Evolutionary conservation across 345 rosid species (phyloP).

Genomic region (Gossypium longicalyx): DNA sequence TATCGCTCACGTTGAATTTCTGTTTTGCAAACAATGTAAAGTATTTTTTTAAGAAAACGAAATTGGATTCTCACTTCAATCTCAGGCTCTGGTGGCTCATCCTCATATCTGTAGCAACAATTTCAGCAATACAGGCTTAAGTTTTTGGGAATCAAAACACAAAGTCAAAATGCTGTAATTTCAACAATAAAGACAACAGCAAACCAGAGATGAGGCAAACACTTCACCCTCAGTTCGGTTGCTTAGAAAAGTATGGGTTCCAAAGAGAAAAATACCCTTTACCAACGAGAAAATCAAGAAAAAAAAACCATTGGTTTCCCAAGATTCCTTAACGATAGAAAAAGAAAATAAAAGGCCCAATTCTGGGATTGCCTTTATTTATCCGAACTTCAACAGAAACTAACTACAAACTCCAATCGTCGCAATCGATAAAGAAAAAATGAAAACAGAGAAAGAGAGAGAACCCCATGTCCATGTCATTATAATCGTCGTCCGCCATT

Average conservation of each 20-base stretch:
- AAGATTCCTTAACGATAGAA: background rate
- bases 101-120: slow-evolving; percentile 59
- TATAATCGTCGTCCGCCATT: slow-evolving; percentile 82
- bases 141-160: background rate
- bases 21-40: background rate
- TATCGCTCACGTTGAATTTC: background rate
- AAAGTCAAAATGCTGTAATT: background rate
- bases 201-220: no score
- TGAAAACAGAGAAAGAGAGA: background rate
- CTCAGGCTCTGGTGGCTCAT: slow-evolving; percentile 85
- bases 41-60: background rate
- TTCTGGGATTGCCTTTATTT: background rate
- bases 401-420: background rate
- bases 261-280: background rate
- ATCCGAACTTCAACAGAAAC: background rate
- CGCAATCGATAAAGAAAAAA: background rate
- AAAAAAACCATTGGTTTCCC: background rate
- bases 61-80: slow-evolving; percentile 46
- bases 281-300: background rate
- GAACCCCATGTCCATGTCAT: slow-evolving; percentile 59
- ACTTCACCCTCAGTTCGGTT: no score
- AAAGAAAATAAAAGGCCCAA: background rate
- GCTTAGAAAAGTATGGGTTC: background rate
- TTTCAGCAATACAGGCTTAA: background rate
- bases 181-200: background rate